phyloP scores from a whole-genome alignment of 805 yeast genomes.

The Nakazawaea ishiwadae region DNA sequence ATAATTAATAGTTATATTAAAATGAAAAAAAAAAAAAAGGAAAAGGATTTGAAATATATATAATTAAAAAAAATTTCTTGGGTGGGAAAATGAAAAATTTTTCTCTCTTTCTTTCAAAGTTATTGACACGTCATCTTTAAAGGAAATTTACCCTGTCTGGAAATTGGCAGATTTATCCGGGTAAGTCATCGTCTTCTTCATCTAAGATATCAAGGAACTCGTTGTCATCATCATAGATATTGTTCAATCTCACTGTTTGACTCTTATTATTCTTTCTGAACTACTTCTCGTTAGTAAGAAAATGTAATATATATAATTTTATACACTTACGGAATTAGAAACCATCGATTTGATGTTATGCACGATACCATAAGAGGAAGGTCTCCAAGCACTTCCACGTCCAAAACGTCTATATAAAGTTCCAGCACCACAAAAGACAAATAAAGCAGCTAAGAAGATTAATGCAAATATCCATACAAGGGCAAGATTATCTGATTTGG shows the following conservation, averaged over 20 bases:
- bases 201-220: background rate
- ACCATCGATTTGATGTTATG: constrained; percentile 10
- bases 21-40: too few species aligned
- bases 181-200: too few species aligned
- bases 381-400: constrained; percentile 31
- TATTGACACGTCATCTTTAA: constrained; percentile 1
- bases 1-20: background rate
- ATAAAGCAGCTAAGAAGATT: constrained; percentile 38
- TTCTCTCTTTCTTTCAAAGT: background rate
- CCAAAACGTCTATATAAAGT: constrained; percentile 29
- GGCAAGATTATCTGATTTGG: constrained; percentile 57
- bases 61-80: background rate
- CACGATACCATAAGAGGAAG: constrained; percentile 18
- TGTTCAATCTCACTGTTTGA: constrained; percentile 14
- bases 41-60: too few species aligned
- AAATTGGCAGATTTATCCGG: background rate
- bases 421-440: constrained; percentile 40
- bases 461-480: constrained; percentile 61
- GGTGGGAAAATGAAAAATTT: constrained; percentile 1
- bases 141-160: constrained; percentile 2
- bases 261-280: background rate
- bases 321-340: constrained; percentile 12
- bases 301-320: background rate
- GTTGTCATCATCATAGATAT: constrained; percentile 6
- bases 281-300: background rate